A percentile compares a stretch with the other conserved stretches of the same genome.
phyloP scores from a whole-genome alignment of 2,329 filamentous ascomycete genomes.

The Grosmannia serpens region DNA sequence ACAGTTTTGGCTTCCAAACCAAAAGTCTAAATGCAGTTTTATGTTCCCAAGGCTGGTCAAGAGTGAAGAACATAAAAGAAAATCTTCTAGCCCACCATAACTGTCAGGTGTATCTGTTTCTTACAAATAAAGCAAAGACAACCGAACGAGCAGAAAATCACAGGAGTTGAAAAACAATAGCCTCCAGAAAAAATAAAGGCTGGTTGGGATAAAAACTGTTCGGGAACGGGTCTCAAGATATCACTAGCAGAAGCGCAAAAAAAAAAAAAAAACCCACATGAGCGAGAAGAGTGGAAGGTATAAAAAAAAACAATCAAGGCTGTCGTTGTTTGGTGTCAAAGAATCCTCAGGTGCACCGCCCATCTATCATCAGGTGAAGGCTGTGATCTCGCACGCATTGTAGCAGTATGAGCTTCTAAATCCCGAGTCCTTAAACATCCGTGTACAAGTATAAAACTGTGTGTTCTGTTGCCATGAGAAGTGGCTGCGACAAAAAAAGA shows the following conservation, averaged over 20 bases:
- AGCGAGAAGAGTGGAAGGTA: not conserved
- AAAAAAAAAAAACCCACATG: not conserved
- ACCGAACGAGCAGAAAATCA: not conserved
- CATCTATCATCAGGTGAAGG: not conserved
- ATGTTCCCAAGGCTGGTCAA: not conserved
- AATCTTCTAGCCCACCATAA: not conserved
- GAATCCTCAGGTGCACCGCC: not conserved
- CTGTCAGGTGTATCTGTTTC: not conserved
- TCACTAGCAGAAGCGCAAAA: not conserved
- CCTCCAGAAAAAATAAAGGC: not conserved
- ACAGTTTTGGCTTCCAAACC: not conserved
- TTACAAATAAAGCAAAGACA: not conserved
- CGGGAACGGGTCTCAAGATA: not conserved
- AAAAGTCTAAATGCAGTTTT: not conserved
- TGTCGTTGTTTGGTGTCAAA: not conserved
- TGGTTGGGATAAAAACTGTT: not conserved
- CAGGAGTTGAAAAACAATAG: not conserved
- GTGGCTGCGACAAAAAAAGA: not conserved
- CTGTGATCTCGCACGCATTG: not conserved
- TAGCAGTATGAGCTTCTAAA: not conserved
- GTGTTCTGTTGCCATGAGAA: not conserved
- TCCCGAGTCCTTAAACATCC: not conserved
- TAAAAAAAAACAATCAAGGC: not conserved
- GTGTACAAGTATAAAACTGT: not conserved
- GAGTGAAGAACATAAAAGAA: not conserved